Conservation (phyloP, 495 filamentous ascomycete genomes). For the Podospora tetraspora region DNA sequence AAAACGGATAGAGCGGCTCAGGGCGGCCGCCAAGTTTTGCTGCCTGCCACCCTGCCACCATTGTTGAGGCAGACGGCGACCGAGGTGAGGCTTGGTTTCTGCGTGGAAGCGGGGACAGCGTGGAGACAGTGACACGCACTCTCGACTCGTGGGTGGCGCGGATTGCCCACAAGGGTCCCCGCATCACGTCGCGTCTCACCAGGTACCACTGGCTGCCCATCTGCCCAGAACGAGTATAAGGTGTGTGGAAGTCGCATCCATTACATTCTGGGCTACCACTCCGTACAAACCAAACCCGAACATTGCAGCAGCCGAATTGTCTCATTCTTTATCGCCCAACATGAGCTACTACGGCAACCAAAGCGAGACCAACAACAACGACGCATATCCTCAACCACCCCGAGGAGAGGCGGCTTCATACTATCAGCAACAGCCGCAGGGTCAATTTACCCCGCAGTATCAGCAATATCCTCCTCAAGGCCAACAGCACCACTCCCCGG, state of each 20-base stretch:
- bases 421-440: conserved; percentile 16
- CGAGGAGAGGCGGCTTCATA: conserved; percentile 23
- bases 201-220: not conserved
- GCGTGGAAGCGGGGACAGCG: not conserved
- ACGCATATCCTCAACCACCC: not conserved
- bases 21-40: not conserved
- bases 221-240: not conserved
- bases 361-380: conserved; percentile 2
- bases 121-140: not conserved
- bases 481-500: conserved; percentile 19
- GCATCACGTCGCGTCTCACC: not conserved
- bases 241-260: not conserved
- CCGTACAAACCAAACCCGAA: not conserved
- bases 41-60: not conserved
- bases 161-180: not conserved
- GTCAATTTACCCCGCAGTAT: conserved; percentile 14
- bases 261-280: not conserved
- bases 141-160: not conserved
- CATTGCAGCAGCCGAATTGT: not conserved
- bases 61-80: not conserved
- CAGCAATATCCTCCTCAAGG: conserved; percentile 5
- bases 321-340: not conserved
- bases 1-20: not conserved
- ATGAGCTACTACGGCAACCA: conserved; percentile 14
- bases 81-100: not conserved